Evolutionary conservation across 495 filamentous ascomycete species (phyloP).

Genomic region (Penicillium bialowiezense): DNA sequence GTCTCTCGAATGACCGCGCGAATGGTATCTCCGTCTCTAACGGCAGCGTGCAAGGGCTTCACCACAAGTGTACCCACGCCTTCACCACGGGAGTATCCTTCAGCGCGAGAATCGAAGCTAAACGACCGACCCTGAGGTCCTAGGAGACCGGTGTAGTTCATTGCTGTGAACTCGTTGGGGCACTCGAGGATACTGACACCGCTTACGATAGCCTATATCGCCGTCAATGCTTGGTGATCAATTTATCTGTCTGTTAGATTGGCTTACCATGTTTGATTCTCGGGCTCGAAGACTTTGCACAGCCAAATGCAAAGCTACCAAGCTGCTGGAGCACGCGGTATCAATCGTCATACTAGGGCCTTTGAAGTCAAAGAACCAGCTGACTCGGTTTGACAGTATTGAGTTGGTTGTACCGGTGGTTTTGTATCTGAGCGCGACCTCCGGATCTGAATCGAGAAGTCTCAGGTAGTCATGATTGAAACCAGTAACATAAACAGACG

Average conservation of each 20-base stretch:
- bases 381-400: slow-evolving; percentile 44
- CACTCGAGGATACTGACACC: slow-evolving; percentile 22
- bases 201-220: slow-evolving; percentile 20
- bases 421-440: slow-evolving; percentile 21
- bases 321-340: slow-evolving; percentile 43
- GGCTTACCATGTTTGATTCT: slow-evolving; percentile 33
- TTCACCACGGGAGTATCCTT: slow-evolving; percentile 47
- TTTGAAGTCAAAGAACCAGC: slow-evolving; percentile 40
- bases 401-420: slow-evolving; percentile 29
- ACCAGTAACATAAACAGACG: slow-evolving; percentile 31
- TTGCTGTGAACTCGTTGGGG: slow-evolving; percentile 16
- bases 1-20: slow-evolving; percentile 36
- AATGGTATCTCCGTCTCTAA: slow-evolving; percentile 43
- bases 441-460: slow-evolving; percentile 22
- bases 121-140: slow-evolving; percentile 34
- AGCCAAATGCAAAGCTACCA: slow-evolving; percentile 28
- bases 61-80: slow-evolving; percentile 40
- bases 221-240: not conserved
- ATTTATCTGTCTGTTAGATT: not conserved
- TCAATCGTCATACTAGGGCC: slow-evolving; percentile 41
- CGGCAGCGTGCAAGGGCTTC: slow-evolving; percentile 36
- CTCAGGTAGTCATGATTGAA: slow-evolving; percentile 27
- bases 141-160: slow-evolving; percentile 28
- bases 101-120: slow-evolving; percentile 40
- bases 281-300: slow-evolving; percentile 38